Conservation (phyloP, 257 asterid species). For the Solanum megistacrolobum region DNA sequence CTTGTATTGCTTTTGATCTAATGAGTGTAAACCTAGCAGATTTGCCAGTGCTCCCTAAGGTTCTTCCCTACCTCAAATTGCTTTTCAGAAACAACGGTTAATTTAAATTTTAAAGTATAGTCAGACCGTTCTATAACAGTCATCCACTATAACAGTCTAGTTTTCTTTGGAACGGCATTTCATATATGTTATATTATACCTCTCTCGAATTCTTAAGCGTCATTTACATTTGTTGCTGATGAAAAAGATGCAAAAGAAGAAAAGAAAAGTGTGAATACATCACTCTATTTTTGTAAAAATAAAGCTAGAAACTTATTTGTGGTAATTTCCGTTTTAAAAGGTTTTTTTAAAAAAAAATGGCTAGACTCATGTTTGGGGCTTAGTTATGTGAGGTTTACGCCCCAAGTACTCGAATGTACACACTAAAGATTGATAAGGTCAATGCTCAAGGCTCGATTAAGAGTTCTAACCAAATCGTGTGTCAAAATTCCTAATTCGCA, state of each 20-base stretch:
- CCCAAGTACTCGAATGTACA: background rate
- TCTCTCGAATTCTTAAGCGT: slow-evolving; percentile 15
- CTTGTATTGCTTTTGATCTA: slow-evolving; percentile 83
- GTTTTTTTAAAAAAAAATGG: no score
- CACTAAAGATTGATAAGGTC: background rate
- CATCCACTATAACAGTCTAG: background rate
- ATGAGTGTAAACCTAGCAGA: slow-evolving; percentile 89
- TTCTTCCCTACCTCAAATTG: slow-evolving; percentile 62
- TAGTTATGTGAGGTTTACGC: background rate
- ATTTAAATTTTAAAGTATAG: background rate
- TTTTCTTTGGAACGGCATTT: background rate
- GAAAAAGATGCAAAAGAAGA: background rate
- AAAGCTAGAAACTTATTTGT: background rate
- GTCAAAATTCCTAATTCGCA: background rate
- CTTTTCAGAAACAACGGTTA: slow-evolving; percentile 24
- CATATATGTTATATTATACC: background rate
- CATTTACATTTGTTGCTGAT: background rate
- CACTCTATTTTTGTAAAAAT: background rate
- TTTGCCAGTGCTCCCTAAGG: slow-evolving; percentile 58
- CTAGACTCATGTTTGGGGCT: background rate
- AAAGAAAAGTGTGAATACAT: background rate
- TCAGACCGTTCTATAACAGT: background rate
- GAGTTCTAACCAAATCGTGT: background rate
- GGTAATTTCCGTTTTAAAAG: background rate
- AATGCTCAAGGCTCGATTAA: background rate